Evolutionary conservation across 2,329 filamentous ascomycete species (phyloP), one percentile per base, ranked within the genome.

Genomic region (Neospermospora avenae): DNA sequence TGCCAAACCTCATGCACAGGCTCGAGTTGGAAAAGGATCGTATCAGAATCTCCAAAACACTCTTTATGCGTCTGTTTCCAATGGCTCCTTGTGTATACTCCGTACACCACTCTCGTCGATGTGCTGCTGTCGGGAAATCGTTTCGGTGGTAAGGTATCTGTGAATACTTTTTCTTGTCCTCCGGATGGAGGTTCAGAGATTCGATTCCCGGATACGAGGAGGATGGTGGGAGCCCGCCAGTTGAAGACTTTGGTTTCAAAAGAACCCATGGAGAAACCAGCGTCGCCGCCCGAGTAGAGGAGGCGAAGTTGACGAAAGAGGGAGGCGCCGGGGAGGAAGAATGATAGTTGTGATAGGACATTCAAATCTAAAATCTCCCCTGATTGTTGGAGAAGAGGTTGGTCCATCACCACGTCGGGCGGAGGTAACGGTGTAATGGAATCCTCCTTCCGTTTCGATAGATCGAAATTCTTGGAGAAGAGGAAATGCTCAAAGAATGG

Each of bases 191-290:
- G 70, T 20, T 81, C 75, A 2, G 77, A 72, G 6, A 91, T 77
- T 5, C 86, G 80, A 3, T 80, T 83, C 20, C 89, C 89, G 20
- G 83, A 83, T 1, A 91, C 84, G 1, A 92, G 79, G 11, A 92
- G 77, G 18, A 92, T 82, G 0, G 89, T 90, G 0, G 89, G 89
- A 0, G 88, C 88, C 44, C 83, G 80, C 88, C 89, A 92, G 71
- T 91, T 89, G 74, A 91, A 89, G 2, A 90, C 85, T 66, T 86
- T 87, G 20, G 85, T 82, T 70, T 91, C 86, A 64, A 91, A 91
- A 58, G 85, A 87, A 22, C 88, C 87, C 84, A 91, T 88, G 20
- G 87, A 90, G 73, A 91, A 92, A 4, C 89, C 89, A 13, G 87
- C 84, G 25, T 84, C 82, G 49, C 82, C 85, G 4, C 88, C 89